These are phyloP conservation scores for Parietichytrium sp. DNA, from an alignment of 108 stramenopile species.

Conservation along the genomic window DNA sequence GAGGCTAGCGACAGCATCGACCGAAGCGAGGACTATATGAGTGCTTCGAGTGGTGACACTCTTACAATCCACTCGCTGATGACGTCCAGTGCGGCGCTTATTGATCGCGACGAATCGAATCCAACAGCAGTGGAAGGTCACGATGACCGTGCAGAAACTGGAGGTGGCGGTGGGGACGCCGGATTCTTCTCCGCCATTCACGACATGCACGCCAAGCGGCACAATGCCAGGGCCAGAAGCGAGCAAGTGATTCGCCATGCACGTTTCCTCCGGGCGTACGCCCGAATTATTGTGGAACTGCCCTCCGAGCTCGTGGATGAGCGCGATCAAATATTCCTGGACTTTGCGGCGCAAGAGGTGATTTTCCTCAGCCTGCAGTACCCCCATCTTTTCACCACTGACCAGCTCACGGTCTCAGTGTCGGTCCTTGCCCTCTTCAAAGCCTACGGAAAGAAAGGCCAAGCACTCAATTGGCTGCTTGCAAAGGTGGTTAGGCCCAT, in stretches of 20 bases:
- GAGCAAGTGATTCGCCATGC: conserved; percentile 25
- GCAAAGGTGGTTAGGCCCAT: background rate
- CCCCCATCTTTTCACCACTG: background rate
- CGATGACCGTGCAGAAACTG: no score
- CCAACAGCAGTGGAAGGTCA: no score
- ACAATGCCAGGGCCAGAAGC: background rate
- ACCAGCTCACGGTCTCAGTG: background rate
- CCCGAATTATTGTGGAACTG: background rate
- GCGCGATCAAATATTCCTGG: conserved; percentile 5
- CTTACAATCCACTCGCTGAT: no score
- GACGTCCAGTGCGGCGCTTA: no score
- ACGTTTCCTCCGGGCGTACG: conserved; percentile 27
- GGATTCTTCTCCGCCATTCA: no score
- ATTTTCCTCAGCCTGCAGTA: background rate
- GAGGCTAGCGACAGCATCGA: conserved; percentile 39
- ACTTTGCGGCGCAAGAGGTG: background rate
- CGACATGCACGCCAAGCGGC: background rate
- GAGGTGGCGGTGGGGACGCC: no score
- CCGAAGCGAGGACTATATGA: conserved; percentile 29
- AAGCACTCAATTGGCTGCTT: background rate
- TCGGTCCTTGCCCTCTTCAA: background rate
- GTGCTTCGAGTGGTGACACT: no score
- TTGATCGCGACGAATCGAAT: no score
- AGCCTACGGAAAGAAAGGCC: background rate
- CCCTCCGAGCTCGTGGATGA: background rate